Base-by-base conservation (phyloP, 495 filamentous ascomycete species). In the Umbilicaria muhlenbergii region DNA sequence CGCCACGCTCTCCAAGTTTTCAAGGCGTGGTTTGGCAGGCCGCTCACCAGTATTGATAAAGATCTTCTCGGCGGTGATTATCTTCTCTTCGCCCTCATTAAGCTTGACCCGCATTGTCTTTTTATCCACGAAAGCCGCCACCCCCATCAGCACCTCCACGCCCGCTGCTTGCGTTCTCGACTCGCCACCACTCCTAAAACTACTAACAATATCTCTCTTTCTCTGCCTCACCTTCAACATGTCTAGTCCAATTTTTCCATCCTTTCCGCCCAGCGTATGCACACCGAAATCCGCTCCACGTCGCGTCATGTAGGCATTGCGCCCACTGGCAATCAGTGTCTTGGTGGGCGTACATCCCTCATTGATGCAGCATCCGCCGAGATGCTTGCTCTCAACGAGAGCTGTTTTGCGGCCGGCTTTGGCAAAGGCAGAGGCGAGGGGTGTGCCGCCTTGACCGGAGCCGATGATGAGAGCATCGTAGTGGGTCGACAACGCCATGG, bases 261-360 rank as follows among this genome's bases (percentile, higher is more conserved):
- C 37, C 3, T 32, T 19, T 31, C 16, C 36, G 12, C 45, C 51
- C 14, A 42, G 36, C 19, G 43, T 48, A 34, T 58, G 47, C 8
- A 73, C 51, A 11, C 69, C 69, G 48, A 69, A 72, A n/a, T 72
- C 62, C n/a, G 42, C 44, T 2, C 57, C 58, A 5, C 64, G 53
- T 0, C 54, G 42, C 6, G 59, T 51, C 8, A 69, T 48, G 53
- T 74, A 59, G 10, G 68, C 69, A 0, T 64, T 59, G 3, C 65
- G 55, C 5, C 65, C 70, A 39, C 58, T 64, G 15, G 68, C 64
- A 32, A 72, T 62, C 59, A 72, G 61, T 5, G 70, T 71, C 46
- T 73, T 73, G 10, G 70, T 73, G 0, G 69, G 69, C 11, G 70
- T 73, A 41, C 70, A 73, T n/a, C 70, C 70, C 48, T 68, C 68